These are phyloP conservation scores for Hymenoscyphus infarciens DNA, from an alignment of 2,329 filamentous ascomycete genomes.

Conservation along the genomic window DNA sequence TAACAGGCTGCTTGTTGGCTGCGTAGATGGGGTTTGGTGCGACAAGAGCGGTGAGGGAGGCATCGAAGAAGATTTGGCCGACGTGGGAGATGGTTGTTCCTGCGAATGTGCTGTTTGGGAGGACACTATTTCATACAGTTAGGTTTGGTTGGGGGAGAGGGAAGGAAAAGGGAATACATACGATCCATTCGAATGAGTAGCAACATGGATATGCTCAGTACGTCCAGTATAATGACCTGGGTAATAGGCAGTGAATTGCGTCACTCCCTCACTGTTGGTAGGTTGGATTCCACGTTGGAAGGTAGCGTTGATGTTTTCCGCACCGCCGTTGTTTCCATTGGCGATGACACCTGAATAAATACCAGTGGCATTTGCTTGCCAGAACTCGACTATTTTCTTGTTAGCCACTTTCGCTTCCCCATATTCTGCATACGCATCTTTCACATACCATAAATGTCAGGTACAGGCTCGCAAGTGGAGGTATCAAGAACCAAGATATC, in stretches of 20 bases:
- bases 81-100: slow-evolving; percentile 53
- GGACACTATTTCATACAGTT: slow-evolving; percentile 20
- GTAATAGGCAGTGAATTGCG: slow-evolving; percentile 40
- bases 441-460: neutral
- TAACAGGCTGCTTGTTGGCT: slow-evolving; percentile 45
- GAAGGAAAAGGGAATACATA: no score
- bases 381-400: slow-evolving; percentile 26
- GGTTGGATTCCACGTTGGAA: slow-evolving; percentile 41
- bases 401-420: no score
- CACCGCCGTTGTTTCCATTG: slow-evolving; percentile 39
- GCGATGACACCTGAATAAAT: slow-evolving; percentile 46
- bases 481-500: slow-evolving; percentile 47
- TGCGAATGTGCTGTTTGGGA: slow-evolving; percentile 45
- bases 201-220: slow-evolving; percentile 46
- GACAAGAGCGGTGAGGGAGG: slow-evolving; percentile 50
- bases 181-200: slow-evolving; percentile 40
- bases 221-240: slow-evolving; percentile 43
- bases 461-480: slow-evolving; percentile 12
- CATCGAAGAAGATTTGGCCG: slow-evolving; percentile 62
- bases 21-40: slow-evolving; percentile 46
- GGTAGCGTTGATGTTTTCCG: slow-evolving; percentile 40
- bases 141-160: no score
- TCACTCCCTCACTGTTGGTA: slow-evolving; percentile 41
- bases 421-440: slow-evolving; percentile 46
- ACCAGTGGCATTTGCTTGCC: slow-evolving; percentile 39